phyloP scores from a whole-genome alignment of 164 flowering plant genomes.

The Hamamelis virginiana region DNA sequence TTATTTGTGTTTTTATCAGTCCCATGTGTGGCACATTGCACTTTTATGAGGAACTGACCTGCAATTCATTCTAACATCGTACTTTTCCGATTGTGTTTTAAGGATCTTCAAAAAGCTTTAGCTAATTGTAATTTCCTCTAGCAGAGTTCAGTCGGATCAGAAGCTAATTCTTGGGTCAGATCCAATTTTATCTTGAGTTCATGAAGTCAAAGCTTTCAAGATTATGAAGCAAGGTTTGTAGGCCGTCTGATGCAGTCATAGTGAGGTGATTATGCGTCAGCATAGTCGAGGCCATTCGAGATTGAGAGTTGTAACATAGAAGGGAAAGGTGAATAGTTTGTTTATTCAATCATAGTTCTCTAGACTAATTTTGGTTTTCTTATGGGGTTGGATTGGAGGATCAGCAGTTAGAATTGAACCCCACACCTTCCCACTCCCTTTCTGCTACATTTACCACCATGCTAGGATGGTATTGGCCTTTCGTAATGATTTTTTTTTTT shows the following conservation, averaged over 20 bases:
- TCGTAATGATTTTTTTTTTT: too few relatives aligned
- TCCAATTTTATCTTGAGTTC: conserved; percentile 38
- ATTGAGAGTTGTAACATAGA: too few relatives aligned
- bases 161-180: conserved; percentile 30
- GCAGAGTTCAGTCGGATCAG: conserved; percentile 31
- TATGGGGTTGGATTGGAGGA: too few relatives aligned
- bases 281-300: too few relatives aligned
- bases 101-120: background rate
- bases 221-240: background rate
- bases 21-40: background rate
- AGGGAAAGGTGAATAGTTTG: too few relatives aligned
- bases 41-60: background rate
- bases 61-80: background rate
- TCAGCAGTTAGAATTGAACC: too few relatives aligned
- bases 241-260: background rate
- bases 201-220: background rate
- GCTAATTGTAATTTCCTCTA: conserved; percentile 19
- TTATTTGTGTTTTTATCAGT: background rate
- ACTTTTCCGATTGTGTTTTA: background rate
- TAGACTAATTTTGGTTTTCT: too few relatives aligned
- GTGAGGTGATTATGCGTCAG: background rate
- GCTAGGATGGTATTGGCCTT: too few relatives aligned
- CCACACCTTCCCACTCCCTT: too few relatives aligned
- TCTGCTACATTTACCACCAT: too few relatives aligned
- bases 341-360: too few relatives aligned